phyloP scores from a whole-genome alignment of 2,329 filamentous ascomycete species.

The Talaromyces islandicus region DNA sequence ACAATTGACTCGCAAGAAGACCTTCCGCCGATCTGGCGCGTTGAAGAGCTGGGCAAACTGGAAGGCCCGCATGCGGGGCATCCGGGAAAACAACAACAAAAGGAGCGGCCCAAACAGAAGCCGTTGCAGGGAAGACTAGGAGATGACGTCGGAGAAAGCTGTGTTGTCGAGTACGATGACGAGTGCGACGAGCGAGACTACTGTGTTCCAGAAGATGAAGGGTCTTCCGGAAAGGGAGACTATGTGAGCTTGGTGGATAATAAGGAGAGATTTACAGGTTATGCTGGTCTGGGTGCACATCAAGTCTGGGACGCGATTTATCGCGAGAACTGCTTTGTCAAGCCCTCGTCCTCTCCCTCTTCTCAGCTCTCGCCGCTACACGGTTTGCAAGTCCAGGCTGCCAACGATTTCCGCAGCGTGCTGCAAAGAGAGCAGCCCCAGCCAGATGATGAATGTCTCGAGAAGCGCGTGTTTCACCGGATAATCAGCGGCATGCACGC shows the following conservation, averaged over 20 bases:
- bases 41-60: constrained; percentile 84
- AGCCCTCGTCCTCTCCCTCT: constrained; percentile 27
- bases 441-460: constrained; percentile 80
- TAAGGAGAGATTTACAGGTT: constrained; percentile 92
- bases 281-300: constrained; percentile 73
- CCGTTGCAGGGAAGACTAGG: constrained; percentile 80
- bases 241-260: constrained; percentile 94
- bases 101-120: constrained; percentile 59
- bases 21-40: constrained; percentile 84
- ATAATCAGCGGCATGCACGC: constrained; percentile 97
- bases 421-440: constrained; percentile 42
- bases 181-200: constrained; percentile 97
- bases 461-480: constrained; percentile 97
- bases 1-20: constrained; percentile 94
- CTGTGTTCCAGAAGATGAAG: constrained; percentile 92
- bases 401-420: constrained; percentile 56
- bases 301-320: constrained; percentile 98
- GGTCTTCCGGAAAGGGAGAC: constrained; percentile 78
- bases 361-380: constrained; percentile 29
- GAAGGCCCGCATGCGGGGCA: constrained; percentile 88
- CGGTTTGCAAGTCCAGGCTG: constrained; percentile 45
- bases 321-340: constrained; percentile 88
- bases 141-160: constrained; percentile 85
- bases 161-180: constrained; percentile 94
- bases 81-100: constrained; percentile 68